Conservation (phyloP, 1,284 basidiomycete genomes). For the Hemileia vastatrix region DNA sequence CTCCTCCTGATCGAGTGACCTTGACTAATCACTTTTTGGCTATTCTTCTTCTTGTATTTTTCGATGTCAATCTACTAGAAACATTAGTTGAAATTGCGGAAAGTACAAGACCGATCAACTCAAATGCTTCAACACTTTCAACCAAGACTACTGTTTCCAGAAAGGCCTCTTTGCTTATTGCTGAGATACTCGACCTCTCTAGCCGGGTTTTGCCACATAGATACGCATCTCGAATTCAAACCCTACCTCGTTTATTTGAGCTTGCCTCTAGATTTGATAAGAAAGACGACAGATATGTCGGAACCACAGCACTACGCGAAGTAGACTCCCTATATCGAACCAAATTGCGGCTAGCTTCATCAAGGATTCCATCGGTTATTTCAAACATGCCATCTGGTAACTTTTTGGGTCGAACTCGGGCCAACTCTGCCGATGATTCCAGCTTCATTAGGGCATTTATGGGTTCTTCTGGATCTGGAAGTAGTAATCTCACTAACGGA, state of each 20-base stretch:
- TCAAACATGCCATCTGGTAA: slow-evolving; percentile 24
- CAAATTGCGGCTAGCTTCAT: slow-evolving; percentile 12
- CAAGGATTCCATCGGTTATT: slow-evolving; percentile 12
- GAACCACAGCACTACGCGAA: slow-evolving; percentile 70
- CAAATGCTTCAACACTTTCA: background rate
- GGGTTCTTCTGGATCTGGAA: background rate
- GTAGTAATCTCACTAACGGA: background rate
- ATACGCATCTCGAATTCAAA: slow-evolving; percentile 73
- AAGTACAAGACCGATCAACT: slow-evolving; percentile 42
- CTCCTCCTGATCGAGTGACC: slow-evolving; percentile 53
- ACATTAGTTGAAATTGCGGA: slow-evolving; percentile 73
- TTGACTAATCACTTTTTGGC: slow-evolving; percentile 88
- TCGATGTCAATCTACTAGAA: slow-evolving; percentile 47
- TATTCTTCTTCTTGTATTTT: slow-evolving; percentile 71
- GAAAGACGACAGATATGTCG: slow-evolving; percentile 66
- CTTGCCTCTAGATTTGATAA: slow-evolving; percentile 65
- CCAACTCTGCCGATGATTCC: slow-evolving; percentile 1
- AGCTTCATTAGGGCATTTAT: slow-evolving; percentile 8
- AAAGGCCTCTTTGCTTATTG: slow-evolving; percentile 85
- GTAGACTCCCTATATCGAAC: slow-evolving; percentile 84
- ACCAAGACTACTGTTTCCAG: slow-evolving; percentile 58
- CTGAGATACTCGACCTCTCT: slow-evolving; percentile 76
- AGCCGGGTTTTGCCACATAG: slow-evolving; percentile 78
- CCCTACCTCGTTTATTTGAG: slow-evolving; percentile 73
- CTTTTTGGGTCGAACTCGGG: background rate